A percentile compares a stretch with the other conserved stretches of the same genome.
Conservation (phyloP, 179 eudicot species). For the Camellia oleifera region DNA sequence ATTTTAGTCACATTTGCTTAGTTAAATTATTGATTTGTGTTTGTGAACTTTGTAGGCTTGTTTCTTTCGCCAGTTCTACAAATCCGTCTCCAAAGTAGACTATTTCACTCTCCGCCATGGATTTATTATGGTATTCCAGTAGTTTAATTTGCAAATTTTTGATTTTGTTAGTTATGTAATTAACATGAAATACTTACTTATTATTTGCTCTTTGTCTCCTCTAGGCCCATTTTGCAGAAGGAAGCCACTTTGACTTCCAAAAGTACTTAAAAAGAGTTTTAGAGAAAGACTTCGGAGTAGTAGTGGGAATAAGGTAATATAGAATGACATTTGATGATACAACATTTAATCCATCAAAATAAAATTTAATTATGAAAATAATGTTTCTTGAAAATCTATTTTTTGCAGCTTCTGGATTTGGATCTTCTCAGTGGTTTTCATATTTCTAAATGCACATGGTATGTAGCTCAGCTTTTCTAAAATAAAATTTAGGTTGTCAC, state of each 20-base stretch:
- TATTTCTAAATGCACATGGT: conserved; percentile 45
- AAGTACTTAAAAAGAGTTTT: conserved; percentile 34
- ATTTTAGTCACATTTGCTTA: background rate
- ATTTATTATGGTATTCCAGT: conserved; percentile 32
- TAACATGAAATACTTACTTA: background rate
- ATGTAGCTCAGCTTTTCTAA: background rate
- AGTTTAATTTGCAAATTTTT: background rate
- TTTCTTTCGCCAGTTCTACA: conserved; percentile 34
- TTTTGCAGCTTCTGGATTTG: conserved; percentile 38
- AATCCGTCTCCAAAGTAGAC: conserved; percentile 36
- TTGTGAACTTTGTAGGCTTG: conserved; percentile 24
- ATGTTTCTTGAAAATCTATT: background rate
- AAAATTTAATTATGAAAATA: background rate
- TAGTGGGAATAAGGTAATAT: conserved; percentile 37
- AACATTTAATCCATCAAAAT: background rate
- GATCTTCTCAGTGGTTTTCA: conserved; percentile 35
- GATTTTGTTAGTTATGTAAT: background rate
- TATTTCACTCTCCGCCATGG: conserved; percentile 47
- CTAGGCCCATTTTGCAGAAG: conserved; percentile 42
- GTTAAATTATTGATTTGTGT: background rate
- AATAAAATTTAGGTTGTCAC: too few species aligned
- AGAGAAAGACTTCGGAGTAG: conserved; percentile 38
- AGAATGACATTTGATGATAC: background rate
- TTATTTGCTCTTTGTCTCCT: background rate
- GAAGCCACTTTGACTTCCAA: conserved; percentile 33